These are phyloP conservation scores for Phytophthora sansomeana DNA, from an alignment of 352 stramenopile species.

Conservation along the genomic window DNA sequence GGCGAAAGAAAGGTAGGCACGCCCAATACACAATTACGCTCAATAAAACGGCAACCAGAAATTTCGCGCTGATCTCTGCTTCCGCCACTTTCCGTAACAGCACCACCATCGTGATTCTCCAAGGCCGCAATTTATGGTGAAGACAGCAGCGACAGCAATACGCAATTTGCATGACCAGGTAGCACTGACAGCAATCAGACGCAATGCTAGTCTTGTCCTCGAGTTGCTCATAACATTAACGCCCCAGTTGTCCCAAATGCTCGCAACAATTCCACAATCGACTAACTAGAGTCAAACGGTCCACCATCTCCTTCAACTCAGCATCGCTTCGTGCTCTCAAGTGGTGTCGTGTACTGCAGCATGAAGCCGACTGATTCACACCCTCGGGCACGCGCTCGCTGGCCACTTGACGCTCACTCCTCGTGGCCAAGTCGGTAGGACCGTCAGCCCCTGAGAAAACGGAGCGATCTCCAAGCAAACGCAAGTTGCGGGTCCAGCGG, in stretches of 20 bases:
- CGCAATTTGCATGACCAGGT: too few relatives aligned
- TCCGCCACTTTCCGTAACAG: too few relatives aligned
- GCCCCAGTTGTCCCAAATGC: too few relatives aligned
- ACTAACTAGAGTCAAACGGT: neutral
- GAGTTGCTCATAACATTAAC: neutral
- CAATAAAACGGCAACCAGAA: too few relatives aligned
- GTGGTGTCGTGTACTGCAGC: neutral
- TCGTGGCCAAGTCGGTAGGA: slow-evolving; percentile 1
- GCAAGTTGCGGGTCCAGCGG: neutral
- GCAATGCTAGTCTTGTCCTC: neutral
- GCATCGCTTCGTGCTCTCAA: neutral
- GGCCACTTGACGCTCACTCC: neutral
- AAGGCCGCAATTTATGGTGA: too few relatives aligned
- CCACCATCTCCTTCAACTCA: neutral
- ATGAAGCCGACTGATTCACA: neutral
- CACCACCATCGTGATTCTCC: too few relatives aligned
- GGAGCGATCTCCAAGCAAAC: neutral
- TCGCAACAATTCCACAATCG: neutral
- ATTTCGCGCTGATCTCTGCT: too few relatives aligned
- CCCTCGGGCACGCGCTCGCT: neutral
- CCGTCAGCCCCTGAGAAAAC: neutral
- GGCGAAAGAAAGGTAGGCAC: too few relatives aligned
- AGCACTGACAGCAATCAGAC: too few relatives aligned
- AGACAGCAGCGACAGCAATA: too few relatives aligned
- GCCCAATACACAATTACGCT: too few relatives aligned